These are phyloP conservation scores for Syzygium jambos DNA, from an alignment of 345 rosid species.

Conservation along the genomic window DNA sequence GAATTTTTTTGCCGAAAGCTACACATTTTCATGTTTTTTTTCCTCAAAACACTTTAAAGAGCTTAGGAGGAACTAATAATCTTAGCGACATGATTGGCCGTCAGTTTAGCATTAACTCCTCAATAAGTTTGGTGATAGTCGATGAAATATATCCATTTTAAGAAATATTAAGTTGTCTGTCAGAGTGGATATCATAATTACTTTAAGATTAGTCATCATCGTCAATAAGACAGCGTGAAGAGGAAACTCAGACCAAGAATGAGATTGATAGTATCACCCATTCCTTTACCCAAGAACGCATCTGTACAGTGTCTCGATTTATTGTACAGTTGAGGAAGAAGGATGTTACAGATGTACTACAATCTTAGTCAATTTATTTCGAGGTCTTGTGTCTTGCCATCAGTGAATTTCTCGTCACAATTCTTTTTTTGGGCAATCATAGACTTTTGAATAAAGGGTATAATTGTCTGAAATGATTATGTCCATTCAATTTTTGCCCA, in stretches of 20 bases:
- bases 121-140: no score
- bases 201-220: not conserved
- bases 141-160: no score
- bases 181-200: not conserved
- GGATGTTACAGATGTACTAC: not conserved
- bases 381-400: not conserved
- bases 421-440: not conserved
- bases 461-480: no score
- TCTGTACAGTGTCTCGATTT: not conserved
- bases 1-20: not conserved
- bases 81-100: not conserved
- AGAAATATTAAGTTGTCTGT: not conserved
- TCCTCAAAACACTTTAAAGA: not conserved
- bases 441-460: not conserved
- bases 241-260: not conserved
- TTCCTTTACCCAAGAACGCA: not conserved
- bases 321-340: not conserved
- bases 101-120: no score
- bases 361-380: not conserved
- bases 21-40: not conserved
- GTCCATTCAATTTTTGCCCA: not conserved
- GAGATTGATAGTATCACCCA: not conserved
- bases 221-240: not conserved
- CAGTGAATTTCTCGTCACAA: not conserved
- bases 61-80: not conserved